Base-by-base conservation (phyloP, 495 filamentous ascomycete genomes). In the Penicillium lagena region DNA sequence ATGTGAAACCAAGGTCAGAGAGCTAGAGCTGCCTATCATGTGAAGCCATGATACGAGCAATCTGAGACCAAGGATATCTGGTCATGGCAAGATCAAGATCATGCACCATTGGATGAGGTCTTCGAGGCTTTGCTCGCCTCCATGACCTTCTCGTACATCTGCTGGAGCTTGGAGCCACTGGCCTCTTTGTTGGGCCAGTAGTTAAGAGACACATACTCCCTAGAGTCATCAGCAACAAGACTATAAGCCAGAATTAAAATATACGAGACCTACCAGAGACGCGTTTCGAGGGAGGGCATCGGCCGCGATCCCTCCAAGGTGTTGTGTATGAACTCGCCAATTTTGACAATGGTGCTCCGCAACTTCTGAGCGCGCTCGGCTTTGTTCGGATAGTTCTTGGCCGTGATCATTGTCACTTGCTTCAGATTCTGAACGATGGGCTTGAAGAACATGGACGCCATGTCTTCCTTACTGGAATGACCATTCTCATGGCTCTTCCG, bases 381-480 rank as follows among this genome's bases (percentile, higher is more conserved):
- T 50, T 81, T 78, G 35, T 73, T 74, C 31, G 78, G 81, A 37
- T 82, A 74, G 35, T 77, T 74, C 47, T 80, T 78, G 46, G 79
- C 83, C 0, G 78, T 86, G n/a, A 83, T 80, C 39, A 64, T 66
- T 12, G 71, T 63, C 4, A 88, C 72, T 30, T 68, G 67, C 40
- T 73, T 72, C 7, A 89, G 62, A 45, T 77, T 81, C 9, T 75
- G 67, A 39, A 68, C 71, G 37, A 84, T 76, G 10, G 80, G 84
- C 43, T 72, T 76, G 57, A 86, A 73, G 39, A 82, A 66, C 49
- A 66, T 62, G 44, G 69, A 70, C n/a, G 80, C 64, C 66, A 80
- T 75, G 34, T 71, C 70, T 43, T 79, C 73, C 39, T 60, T 75
- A 46, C 49, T 68, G 34, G 55, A 64, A 49, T 51, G 59, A 42